Base-by-base conservation (phyloP, 139 green algal species). In the Spirogloea muscicola region DNA sequence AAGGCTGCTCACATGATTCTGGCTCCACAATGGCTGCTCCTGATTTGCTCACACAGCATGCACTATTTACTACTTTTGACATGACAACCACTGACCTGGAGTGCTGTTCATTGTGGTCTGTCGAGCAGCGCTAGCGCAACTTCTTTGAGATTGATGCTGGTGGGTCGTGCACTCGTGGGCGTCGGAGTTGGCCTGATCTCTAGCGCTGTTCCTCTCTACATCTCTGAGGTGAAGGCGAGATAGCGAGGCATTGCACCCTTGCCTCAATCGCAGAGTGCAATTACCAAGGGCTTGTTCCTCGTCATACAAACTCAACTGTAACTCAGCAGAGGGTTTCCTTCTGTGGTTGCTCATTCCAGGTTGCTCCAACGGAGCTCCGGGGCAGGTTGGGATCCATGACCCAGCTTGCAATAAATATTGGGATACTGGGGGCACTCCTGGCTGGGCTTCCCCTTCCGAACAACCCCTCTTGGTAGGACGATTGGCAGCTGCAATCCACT, bases 321-420 rank as follows among this genome's bases (percentile, higher is more conserved):
- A n/a, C n/a, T 55, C 46, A 31, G 46, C 21, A 31, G 46, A 55
- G 21, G 46, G 46, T 62, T 7, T 62, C 9, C 40, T 7, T 62
- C 9, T 68, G 6, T 68, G 13, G 3, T 7, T 43, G 37, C n/a
- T n/a, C 21, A 18, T 10, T 21, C 27, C 63, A 76, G 67, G 49
- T 76, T 34, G 10, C 91, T 0, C 94, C 93, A 49, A 91, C 91
- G 10, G 29, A 78, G 5, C 44, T 95, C 46, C 88, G 94, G 18
- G 94, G 94, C 36, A 68, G 86, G 0, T 79, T 98, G 46, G 94
- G 94, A 38, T 87, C 82, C 39, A 62, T 96, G n/a, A 98, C 97
- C 82, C 94, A 98, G 88, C 84, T 98, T 18, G 78, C 88, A 71
- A 98, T 98, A 79, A 96, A 90, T 81, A 49, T 96, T 16, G 94